These are phyloP conservation scores for Lonicera japonica DNA, from an alignment of 129 eudicot species.

Conservation along the genomic window DNA sequence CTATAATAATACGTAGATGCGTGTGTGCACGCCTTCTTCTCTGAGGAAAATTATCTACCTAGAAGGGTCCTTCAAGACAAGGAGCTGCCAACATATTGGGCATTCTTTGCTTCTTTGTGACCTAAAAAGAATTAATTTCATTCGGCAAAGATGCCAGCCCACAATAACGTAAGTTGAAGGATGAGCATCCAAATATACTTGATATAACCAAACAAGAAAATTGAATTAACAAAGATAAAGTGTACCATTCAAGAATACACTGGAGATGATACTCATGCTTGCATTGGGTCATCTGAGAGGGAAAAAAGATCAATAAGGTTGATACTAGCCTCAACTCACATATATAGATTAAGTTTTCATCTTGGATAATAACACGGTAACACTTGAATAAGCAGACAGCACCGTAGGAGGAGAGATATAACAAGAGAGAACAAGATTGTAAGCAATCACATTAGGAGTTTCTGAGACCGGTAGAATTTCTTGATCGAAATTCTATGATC, in stretches of 20 bases:
- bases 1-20: background rate
- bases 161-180: background rate
- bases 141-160: conserved; percentile 2
- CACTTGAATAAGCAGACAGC: conserved; percentile 1
- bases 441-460: conserved; percentile 5
- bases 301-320: conserved; percentile 4
- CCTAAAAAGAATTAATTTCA: conserved; percentile 27
- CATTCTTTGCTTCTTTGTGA: conserved; percentile 79
- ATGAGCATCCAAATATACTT: conserved; percentile 4
- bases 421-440: background rate
- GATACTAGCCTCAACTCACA: background rate
- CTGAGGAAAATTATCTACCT: conserved; percentile 33
- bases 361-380: background rate
- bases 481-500: background rate
- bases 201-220: conserved; percentile 7
- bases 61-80: conserved; percentile 54
- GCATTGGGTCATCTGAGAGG: conserved; percentile 57
- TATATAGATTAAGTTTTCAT: background rate
- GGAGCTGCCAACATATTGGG: conserved; percentile 76
- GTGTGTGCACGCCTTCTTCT: conserved; percentile 4
- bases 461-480: background rate
- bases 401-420: background rate
- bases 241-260: conserved; percentile 83
- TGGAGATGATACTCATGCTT: conserved; percentile 88
- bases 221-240: background rate